Conservation (phyloP, 2,329 filamentous ascomycete species). For the Paramyrothecium sp. region DNA sequence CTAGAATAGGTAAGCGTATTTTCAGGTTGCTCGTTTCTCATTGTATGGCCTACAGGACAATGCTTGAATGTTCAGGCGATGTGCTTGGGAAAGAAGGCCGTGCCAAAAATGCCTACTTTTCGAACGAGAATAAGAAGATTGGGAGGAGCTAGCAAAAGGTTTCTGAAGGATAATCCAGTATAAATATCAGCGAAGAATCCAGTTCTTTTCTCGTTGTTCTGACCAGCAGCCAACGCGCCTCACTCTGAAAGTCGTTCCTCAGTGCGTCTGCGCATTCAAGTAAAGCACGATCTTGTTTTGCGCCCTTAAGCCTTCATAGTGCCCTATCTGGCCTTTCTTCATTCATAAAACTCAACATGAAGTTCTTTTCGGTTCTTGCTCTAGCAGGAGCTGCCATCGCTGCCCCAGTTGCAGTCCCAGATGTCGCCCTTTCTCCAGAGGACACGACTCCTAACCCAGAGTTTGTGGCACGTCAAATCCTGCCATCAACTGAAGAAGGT, state of each 20-base stretch:
- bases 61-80: not conserved
- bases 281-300: not conserved
- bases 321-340: not conserved
- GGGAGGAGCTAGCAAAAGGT: not conserved
- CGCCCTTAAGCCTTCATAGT: not conserved
- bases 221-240: not conserved
- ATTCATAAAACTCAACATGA: not conserved
- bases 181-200: not conserved
- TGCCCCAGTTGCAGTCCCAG: not conserved
- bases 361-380: not conserved
- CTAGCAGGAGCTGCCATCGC: not conserved
- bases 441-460: not conserved
- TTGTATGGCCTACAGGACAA: not conserved
- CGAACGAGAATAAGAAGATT: not conserved
- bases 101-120: not conserved
- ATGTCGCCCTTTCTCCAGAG: not conserved
- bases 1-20: not conserved
- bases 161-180: not conserved
- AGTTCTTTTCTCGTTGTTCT: not conserved
- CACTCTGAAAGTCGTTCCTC: not conserved
- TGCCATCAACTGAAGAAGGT: not conserved
- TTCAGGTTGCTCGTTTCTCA: too few species aligned
- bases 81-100: not conserved
- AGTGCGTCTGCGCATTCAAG: not conserved
- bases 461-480: not conserved